A percentile compares a stretch with the other conserved stretches of the same genome.
Evolutionary conservation across 1,139 yeast genomes (phyloP).

Genomic region (Pichia sp.): DNA sequence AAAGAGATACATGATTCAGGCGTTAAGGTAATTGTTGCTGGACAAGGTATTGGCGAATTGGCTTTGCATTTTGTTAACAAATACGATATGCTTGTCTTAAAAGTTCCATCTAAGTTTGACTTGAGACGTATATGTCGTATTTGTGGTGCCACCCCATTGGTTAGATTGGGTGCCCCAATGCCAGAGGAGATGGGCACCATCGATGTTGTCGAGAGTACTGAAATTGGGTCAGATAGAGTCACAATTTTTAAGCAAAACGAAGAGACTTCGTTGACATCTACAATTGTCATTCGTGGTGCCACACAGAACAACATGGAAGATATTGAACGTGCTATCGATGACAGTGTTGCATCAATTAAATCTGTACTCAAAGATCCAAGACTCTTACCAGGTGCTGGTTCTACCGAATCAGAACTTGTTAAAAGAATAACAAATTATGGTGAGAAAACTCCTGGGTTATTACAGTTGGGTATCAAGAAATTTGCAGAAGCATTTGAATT

Average conservation of each 20-base stretch:
- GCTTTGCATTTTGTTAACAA: conserved; percentile 91
- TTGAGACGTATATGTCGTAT: conserved; percentile 91
- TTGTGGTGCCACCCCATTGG: conserved; percentile 95
- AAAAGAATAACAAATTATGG: conserved; percentile 77
- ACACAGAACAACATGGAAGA: conserved; percentile 94
- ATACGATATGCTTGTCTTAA: conserved; percentile 76
- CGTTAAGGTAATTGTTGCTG: conserved; percentile 84
- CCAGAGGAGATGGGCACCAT: conserved; percentile 90
- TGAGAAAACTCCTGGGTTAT: conserved; percentile 87
- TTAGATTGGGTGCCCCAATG: conserved; percentile 92
- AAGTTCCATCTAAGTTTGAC: conserved; percentile 91
- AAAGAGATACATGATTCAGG: conserved; percentile 83
- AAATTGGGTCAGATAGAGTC: conserved; percentile 97
- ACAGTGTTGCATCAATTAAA: conserved; percentile 90
- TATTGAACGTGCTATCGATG: conserved; percentile 94
- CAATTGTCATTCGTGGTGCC: conserved; percentile 93
- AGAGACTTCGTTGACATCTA: conserved; percentile 71
- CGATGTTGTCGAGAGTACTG: conserved; percentile 85
- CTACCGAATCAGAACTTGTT: conserved; percentile 87
- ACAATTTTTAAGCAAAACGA: conserved; percentile 82
- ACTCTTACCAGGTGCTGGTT: conserved; percentile 94
- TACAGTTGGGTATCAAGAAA: conserved; percentile 90
- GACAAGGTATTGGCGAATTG: conserved; percentile 87
- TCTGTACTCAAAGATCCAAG: conserved; percentile 78
- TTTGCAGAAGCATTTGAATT: conserved; percentile 95